These are phyloP conservation scores for Agaricales sp. DNA, from an alignment of 1,284 basidiomycete genomes.

Conservation along the genomic window DNA sequence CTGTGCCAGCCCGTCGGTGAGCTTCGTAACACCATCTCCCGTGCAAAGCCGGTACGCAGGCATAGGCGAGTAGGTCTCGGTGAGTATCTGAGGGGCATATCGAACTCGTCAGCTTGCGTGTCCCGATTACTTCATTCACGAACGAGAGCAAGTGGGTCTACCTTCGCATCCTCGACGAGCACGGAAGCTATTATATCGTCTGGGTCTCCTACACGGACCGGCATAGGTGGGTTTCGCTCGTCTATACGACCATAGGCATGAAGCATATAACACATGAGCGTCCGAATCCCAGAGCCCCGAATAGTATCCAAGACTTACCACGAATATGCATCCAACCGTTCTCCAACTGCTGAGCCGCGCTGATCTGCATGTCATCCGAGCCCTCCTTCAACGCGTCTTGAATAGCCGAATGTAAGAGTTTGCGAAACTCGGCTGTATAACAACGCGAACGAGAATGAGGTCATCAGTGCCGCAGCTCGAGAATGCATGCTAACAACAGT, in stretches of 20 bases:
- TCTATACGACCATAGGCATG: neutral
- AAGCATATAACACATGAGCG: no score
- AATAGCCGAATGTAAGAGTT: conserved; percentile 49
- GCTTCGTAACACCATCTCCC: conserved; percentile 49
- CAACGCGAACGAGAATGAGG: neutral
- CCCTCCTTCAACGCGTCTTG: conserved; percentile 40
- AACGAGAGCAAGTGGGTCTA: conserved; percentile 16
- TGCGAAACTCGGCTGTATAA: conserved; percentile 49
- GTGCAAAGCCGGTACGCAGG: conserved; percentile 72
- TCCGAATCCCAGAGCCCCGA: no score
- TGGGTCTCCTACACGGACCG: conserved; percentile 38
- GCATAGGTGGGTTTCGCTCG: neutral
- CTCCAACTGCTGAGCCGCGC: conserved; percentile 51
- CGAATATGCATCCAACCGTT: conserved; percentile 81
- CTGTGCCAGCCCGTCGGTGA: conserved; percentile 50
- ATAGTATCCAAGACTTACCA: conserved; percentile 32
- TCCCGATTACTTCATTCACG: neutral
- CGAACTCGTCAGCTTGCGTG: neutral
- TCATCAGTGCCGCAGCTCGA: neutral
- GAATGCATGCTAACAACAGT: neutral
- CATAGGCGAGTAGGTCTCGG: conserved; percentile 72
- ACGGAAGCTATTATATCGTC: conserved; percentile 75
- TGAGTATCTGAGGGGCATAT: conserved; percentile 46
- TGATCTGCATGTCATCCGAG: conserved; percentile 54
- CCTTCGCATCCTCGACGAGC: conserved; percentile 58